These are phyloP conservation scores for Rhynchosporium agropyri DNA, from an alignment of 2,329 filamentous ascomycete species.

Conservation along the genomic window DNA sequence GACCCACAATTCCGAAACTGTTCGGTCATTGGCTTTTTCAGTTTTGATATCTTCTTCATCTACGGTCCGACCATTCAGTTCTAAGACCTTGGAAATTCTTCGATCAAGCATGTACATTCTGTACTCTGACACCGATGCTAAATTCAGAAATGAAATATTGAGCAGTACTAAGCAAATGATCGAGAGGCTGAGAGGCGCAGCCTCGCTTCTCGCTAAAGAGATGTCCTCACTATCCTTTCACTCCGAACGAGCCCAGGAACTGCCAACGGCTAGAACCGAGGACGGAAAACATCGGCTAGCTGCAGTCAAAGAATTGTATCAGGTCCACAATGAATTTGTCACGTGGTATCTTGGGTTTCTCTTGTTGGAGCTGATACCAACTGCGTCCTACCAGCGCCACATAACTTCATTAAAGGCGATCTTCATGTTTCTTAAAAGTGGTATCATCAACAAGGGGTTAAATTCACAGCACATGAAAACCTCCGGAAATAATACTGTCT, in stretches of 20 bases:
- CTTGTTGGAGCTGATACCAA: conserved; percentile 72
- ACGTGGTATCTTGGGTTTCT: conserved; percentile 75
- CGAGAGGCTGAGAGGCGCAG: conserved; percentile 70
- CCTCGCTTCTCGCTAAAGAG: conserved; percentile 55
- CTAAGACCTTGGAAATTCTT: conserved; percentile 63
- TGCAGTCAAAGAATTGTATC: conserved; percentile 28
- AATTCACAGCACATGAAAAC: background rate
- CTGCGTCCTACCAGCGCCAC: conserved; percentile 87
- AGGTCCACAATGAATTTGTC: conserved; percentile 66
- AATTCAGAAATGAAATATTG: conserved; percentile 80
- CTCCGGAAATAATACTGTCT: conserved; percentile 32
- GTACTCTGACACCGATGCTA: conserved; percentile 83
- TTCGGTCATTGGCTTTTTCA: conserved; percentile 79
- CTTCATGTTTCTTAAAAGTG: conserved; percentile 59
- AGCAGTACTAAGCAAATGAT: conserved; percentile 75
- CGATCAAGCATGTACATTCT: conserved; percentile 68
- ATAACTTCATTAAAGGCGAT: conserved; percentile 77
- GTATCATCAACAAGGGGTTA: conserved; percentile 34
- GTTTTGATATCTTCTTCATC: conserved; percentile 76
- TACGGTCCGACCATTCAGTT: conserved; percentile 72
- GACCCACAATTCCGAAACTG: conserved; percentile 59
- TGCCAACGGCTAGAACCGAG: background rate
- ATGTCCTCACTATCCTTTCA: conserved; percentile 31
- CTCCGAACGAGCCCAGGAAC: conserved; percentile 4
- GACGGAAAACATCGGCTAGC: conserved; percentile 33